Percentiles rank a stretch among this genome's conserved stretches.
Evolutionary conservation across 306 rosid genomes (phyloP).

Genomic region (Prunus campanulata): DNA sequence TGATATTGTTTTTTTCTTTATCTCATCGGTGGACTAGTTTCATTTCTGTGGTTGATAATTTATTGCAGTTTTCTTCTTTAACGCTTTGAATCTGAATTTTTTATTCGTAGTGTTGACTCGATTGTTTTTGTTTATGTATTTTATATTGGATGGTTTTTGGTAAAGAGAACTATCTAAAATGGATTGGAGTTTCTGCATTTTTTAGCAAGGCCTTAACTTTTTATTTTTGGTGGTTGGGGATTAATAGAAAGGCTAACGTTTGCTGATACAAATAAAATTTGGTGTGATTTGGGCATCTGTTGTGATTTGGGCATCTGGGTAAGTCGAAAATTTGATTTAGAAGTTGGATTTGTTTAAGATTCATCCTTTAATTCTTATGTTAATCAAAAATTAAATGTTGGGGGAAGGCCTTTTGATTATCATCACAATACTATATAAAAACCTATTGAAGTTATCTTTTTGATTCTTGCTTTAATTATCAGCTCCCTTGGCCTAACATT

Average conservation of each 20-base stretch:
- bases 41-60: background rate
- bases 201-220: background rate
- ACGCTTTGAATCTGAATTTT: constrained; percentile 4
- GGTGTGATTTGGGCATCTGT: background rate
- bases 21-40: background rate
- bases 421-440: background rate
- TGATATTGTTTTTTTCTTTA: background rate
- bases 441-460: background rate
- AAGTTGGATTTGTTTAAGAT: background rate
- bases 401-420: background rate
- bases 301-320: constrained; percentile 5
- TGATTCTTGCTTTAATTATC: background rate
- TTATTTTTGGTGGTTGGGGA: background rate
- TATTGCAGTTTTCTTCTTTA: background rate
- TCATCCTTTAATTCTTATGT: background rate
- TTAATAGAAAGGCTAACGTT: background rate
- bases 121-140: background rate
- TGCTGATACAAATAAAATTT: background rate
- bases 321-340: background rate
- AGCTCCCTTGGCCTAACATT: background rate
- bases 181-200: constrained; percentile 9
- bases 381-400: background rate
- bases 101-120: background rate
- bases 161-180: background rate
- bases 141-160: background rate